Base-by-base conservation (phyloP, 2,329 filamentous ascomycete species). In the Stylonectria norvegica region DNA sequence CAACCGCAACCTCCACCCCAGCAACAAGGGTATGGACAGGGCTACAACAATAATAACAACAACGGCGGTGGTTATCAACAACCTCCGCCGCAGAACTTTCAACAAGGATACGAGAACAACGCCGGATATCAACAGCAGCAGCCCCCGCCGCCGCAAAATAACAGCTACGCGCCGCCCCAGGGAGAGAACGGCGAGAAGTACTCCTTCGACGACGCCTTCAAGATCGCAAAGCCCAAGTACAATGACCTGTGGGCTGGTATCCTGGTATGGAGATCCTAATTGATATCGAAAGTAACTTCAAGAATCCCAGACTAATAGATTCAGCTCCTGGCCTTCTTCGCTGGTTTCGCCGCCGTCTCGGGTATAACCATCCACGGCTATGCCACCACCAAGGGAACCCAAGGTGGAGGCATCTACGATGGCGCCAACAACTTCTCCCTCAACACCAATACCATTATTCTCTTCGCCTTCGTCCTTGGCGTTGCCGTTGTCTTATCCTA, bases 231-330 rank as follows among this genome's bases (percentile, higher is more conserved):
- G 49, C 89, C 89, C n/a, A 94, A 91, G 63, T 95, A 77, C 68
- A 88, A 96, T 57, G 91, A 97, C 61, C 60, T 86, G 18, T 96
- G 90, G 91, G 90, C 90, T 4, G 89, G 85, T 4, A 68, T 94
- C 28, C 69, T 96, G 58, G 83, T 86, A 63, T 12, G 73, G 63
- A 11, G 34, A 27, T 25, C n/a, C 25, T 7, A 14, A n/a, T 39
- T 6, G 11, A 14, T 12, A 23, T 10, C 6, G 20, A 40, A 15
- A 7, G 20, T 20, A 20, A 14, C 15, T 28, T 12, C 25, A 18
- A 23, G 6, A 22, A 18, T 11, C 25, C 22, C n/a, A n/a, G 2
- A 14, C 29, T 44, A 14, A 43, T 48, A 34, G 20, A 6, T 15
- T n/a, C 33, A 85, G 80, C 78, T 94, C 53, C 72, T 93, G 25